Conservation (phyloP, 129 eudicot genomes). For the Pulicaria dysenterica region DNA sequence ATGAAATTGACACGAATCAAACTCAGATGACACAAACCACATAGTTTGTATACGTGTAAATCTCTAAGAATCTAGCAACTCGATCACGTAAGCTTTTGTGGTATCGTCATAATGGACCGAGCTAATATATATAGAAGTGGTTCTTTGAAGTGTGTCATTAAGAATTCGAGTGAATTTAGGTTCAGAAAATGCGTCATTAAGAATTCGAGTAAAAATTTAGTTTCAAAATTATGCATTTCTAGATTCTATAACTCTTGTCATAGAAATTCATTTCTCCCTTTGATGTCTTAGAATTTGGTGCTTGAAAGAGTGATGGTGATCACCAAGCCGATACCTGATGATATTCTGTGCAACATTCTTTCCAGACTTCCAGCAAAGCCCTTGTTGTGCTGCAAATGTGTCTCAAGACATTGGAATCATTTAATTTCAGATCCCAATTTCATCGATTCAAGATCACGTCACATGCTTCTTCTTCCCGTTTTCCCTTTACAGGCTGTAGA, state of each 20-base stretch:
- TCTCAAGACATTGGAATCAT: background rate
- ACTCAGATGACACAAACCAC: background rate
- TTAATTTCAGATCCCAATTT: constrained; percentile 3
- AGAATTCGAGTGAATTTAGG: too few species aligned
- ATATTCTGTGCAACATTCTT: background rate
- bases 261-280: background rate
- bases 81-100: background rate
- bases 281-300: background rate
- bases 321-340: background rate
- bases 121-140: background rate
- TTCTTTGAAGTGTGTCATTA: background rate
- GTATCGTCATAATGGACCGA: background rate
- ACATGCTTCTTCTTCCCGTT: background rate
- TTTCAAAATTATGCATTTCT: background rate
- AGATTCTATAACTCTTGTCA: background rate
- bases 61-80: constrained; percentile 1
- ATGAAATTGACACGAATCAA: too few species aligned
- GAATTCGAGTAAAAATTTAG: background rate
- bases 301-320: background rate
- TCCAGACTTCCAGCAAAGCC: constrained; percentile 3
- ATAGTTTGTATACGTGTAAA: background rate
- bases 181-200: background rate
- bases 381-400: background rate
- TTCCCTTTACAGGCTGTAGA: background rate
- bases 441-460: constrained; percentile 2